Evolutionary conservation across 169 alveolate species (phyloP), one percentile per base, ranked within the genome.

Genomic region (Eimeria falciformis): DNA sequence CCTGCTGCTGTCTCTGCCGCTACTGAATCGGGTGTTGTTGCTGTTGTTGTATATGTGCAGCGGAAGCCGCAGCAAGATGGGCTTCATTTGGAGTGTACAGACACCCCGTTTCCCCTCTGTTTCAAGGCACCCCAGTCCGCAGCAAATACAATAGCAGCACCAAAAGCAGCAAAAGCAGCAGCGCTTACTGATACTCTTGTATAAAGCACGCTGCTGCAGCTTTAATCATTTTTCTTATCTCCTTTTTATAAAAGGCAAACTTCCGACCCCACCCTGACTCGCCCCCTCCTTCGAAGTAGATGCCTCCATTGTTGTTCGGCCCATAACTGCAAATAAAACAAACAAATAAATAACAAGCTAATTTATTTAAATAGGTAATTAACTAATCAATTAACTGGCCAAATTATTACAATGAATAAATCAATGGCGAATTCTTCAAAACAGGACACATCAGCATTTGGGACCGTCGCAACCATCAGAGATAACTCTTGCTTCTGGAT

Each of bases 181-280:
- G 40, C 50, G 50, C 93, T 25, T 18, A 87, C 93, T 68, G n/a
- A 83, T 86, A 94, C 43, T 94, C 94, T 14, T 94, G 93, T 25
- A 94, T 37, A 29, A 94, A 89, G 46, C 56, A 75, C 7, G 68
- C 45, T 37, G 95, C 94, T 17, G 96, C 95, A 3, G 27, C 91
- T 37, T 84, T 68, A 58, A 94, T 65, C 94, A 89, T 89, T 14
- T 94, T 91, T 50, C 92, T 89, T 14, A 94, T 91, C 47, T 94
- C 93, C 46, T 82, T 71, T 81, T 94, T 94, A 21, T 92, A 66
- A 85, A 94, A 94, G 29, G 78, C 68, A 85, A 94, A 94, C 71
- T 89, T 92, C 29, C 94, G 77, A 14, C 96, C 96, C 96, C 96
- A 94, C n/a, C 95, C 95, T 1, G 95, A 89, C 40, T 94, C 96